These are phyloP conservation scores for Chiua virens DNA, from an alignment of 768 basidiomycete genomes.

Conservation along the genomic window DNA sequence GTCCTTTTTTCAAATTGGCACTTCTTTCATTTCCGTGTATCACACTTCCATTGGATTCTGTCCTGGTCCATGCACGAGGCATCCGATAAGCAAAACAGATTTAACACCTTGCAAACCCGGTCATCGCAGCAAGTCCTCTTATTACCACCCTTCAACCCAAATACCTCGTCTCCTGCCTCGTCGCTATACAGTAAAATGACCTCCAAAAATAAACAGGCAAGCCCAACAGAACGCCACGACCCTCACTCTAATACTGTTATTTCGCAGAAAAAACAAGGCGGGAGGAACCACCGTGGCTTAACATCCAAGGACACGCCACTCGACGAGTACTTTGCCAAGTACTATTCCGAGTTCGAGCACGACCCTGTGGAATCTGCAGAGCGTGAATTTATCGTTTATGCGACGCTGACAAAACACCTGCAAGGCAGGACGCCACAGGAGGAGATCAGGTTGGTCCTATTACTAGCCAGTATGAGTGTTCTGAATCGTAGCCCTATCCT, in stretches of 20 bases:
- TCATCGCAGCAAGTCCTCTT: no score
- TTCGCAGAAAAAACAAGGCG: not conserved
- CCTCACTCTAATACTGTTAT: not conserved
- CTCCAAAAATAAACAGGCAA: not conserved
- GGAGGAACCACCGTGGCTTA: not conserved
- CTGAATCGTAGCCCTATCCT: no score
- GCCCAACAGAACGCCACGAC: not conserved
- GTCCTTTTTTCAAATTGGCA: no score
- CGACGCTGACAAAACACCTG: not conserved
- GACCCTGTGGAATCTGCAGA: conserved; percentile 6
- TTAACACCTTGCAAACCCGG: no score
- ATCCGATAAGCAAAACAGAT: no score
- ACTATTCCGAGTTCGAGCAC: not conserved
- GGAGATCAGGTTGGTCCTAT: no score
- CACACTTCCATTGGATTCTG: no score
- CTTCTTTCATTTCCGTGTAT: no score
- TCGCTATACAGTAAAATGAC: not conserved
- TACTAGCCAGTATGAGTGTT: no score
- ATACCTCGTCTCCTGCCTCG: no score
- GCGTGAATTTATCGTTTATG: conserved; percentile 18
- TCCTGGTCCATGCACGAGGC: no score
- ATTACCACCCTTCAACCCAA: not conserved
- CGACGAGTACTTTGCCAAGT: not conserved
- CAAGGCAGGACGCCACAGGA: not conserved
- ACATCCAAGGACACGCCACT: not conserved